phyloP scores from a whole-genome alignment of 2,329 filamentous ascomycete genomes.

The Blastomyces emzantsi region DNA sequence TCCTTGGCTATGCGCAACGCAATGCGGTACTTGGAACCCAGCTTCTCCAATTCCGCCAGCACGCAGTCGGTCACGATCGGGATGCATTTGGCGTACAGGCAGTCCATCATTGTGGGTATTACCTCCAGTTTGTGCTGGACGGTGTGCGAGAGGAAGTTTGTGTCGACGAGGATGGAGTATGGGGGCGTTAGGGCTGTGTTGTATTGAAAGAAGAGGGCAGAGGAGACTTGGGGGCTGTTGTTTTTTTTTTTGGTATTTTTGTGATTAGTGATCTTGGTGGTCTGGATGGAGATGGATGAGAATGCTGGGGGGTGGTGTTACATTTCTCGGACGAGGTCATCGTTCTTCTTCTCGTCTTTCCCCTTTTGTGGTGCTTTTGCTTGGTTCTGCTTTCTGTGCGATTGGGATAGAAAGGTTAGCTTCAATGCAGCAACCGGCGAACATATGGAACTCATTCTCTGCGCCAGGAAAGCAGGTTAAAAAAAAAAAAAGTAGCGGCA shows the following conservation, averaged over 20 bases:
- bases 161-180: constrained; percentile 72
- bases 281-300: constrained; percentile 13
- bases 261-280: constrained; percentile 2
- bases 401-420: background rate
- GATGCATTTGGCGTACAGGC: constrained; percentile 81
- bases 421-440: background rate
- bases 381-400: constrained; percentile 60
- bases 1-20: constrained; percentile 80
- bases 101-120: constrained; percentile 85
- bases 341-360: constrained; percentile 47
- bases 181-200: constrained; percentile 80
- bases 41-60: constrained; percentile 79
- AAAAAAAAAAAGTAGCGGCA: background rate
- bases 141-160: constrained; percentile 85
- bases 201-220: constrained; percentile 78
- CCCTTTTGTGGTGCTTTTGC: constrained; percentile 44
- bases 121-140: constrained; percentile 85
- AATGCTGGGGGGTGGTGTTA: constrained; percentile 28
- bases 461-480: background rate
- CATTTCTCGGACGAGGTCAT: constrained; percentile 65
- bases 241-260: constrained; percentile 9
- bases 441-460: background rate
- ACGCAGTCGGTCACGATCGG: constrained; percentile 79
- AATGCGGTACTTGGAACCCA: constrained; percentile 80
- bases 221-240: constrained; percentile 62